Evolutionary conservation across 306 rosid species (phyloP).

Genomic region (Oxytropis ochrocephala): DNA sequence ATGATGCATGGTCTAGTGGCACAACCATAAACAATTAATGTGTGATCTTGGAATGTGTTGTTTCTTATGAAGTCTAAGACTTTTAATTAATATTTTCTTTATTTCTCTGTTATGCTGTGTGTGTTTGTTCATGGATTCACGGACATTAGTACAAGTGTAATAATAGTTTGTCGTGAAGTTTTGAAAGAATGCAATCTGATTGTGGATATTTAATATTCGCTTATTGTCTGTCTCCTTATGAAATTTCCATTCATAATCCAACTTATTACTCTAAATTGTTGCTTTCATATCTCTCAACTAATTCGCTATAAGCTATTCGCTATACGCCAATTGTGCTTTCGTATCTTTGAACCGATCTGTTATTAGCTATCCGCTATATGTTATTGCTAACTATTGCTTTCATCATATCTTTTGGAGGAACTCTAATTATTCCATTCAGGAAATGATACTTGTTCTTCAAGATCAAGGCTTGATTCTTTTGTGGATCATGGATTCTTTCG

Average conservation of each 20-base stretch:
- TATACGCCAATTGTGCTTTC: too few species aligned
- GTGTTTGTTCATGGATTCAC: slow-evolving; percentile 10
- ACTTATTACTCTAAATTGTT: too few species aligned
- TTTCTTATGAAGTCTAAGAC: not conserved
- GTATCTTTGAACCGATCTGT: too few species aligned
- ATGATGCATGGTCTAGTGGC: not conserved
- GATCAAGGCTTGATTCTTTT: too few species aligned
- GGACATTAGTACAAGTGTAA: slow-evolving; percentile 16
- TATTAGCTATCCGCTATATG: too few species aligned
- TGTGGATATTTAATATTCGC: not conserved
- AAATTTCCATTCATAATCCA: not conserved
- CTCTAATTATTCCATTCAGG: too few species aligned
- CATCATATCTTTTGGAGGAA: too few species aligned
- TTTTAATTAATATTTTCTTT: not conserved
- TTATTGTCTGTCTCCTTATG: not conserved
- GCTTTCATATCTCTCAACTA: too few species aligned
- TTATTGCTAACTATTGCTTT: too few species aligned
- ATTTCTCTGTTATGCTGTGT: not conserved
- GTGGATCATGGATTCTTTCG: too few species aligned
- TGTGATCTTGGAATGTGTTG: slow-evolving; percentile 14
- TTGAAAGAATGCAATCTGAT: slow-evolving; percentile 3
- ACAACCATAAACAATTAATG: not conserved
- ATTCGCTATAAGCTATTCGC: too few species aligned
- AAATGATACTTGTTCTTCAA: too few species aligned
- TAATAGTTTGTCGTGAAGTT: slow-evolving; percentile 15